Percentiles rank a stretch among this genome's conserved stretches.
phyloP scores from a whole-genome alignment of 768 basidiomycete species.

The Lactarius tabidus region DNA sequence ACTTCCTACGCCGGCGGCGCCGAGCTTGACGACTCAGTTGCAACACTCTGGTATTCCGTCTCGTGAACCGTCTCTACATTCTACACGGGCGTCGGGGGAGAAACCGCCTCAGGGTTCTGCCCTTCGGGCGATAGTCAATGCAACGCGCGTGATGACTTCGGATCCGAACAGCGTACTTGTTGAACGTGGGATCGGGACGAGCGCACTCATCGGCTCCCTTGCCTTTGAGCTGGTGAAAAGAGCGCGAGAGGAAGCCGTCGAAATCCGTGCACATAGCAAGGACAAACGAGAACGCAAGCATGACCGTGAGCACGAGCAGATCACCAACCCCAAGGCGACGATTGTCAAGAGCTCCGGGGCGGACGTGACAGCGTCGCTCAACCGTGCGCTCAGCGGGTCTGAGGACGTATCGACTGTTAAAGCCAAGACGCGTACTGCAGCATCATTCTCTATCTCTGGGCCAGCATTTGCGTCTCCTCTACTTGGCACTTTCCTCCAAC shows the following conservation, averaged over 20 bases:
- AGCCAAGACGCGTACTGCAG: slow-evolving; percentile 34
- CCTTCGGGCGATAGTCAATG: slow-evolving; percentile 72
- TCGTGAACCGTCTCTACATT: slow-evolving; percentile 24
- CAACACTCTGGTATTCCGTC: slow-evolving; percentile 14
- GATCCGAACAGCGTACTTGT: slow-evolving; percentile 71
- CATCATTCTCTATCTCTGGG: slow-evolving; percentile 41
- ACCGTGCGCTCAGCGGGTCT: slow-evolving; percentile 23
- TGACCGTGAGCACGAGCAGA: slow-evolving; percentile 22
- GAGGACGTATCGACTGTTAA: slow-evolving; percentile 16
- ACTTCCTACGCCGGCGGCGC: slow-evolving; percentile 7
- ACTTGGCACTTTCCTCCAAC: slow-evolving; percentile 55
- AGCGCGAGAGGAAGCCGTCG: slow-evolving; percentile 59
- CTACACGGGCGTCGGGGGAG: slow-evolving; percentile 26
- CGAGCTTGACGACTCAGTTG: slow-evolving; percentile 24
- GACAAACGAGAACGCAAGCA: slow-evolving; percentile 38
- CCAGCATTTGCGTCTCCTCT: slow-evolving; percentile 48
- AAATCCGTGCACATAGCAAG: slow-evolving; percentile 45
- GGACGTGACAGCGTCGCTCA: slow-evolving; percentile 41
- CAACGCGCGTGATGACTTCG: slow-evolving; percentile 83
- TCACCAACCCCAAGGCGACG: slow-evolving; percentile 15
- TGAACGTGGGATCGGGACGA: slow-evolving; percentile 63
- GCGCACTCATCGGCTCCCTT: slow-evolving; percentile 53
- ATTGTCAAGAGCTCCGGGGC: slow-evolving; percentile 31
- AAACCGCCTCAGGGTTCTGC: slow-evolving; percentile 55
- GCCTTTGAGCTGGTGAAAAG: slow-evolving; percentile 65